A percentile compares a stretch with the other conserved stretches of the same genome.
These are phyloP conservation scores for Cryomyces minteri DNA, from an alignment of 495 filamentous ascomycete species.

Conservation along the genomic window DNA sequence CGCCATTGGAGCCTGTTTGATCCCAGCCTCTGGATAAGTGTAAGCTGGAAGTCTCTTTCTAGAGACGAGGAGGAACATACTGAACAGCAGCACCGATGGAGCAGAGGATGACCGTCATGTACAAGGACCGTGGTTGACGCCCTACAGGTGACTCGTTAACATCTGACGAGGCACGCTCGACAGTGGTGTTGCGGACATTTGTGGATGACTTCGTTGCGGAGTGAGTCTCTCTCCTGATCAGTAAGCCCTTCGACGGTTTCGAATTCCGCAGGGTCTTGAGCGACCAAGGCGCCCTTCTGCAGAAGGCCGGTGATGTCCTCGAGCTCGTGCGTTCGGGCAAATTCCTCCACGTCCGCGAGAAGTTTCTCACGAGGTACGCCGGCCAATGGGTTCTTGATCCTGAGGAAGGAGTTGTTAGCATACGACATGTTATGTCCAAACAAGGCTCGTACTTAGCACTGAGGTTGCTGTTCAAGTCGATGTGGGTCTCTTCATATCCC, in stretches of 20 bases:
- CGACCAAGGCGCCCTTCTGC: constrained; percentile 33
- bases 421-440: background rate
- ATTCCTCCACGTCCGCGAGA: constrained; percentile 29
- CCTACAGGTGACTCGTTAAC: too few species aligned
- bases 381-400: constrained; percentile 27
- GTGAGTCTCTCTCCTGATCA: constrained; percentile 25
- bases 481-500: background rate
- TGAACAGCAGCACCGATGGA: constrained; percentile 21
- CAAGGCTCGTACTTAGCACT: background rate
- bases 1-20: constrained; percentile 22
- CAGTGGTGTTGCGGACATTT: constrained; percentile 37
- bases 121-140: constrained; percentile 13
- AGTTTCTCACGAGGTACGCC: constrained; percentile 29
- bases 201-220: constrained; percentile 30
- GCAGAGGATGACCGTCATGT: constrained; percentile 33
- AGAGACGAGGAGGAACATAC: background rate
- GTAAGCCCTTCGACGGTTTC: constrained; percentile 24
- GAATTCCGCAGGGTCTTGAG: constrained; percentile 27
- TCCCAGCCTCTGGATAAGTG: constrained; percentile 7
- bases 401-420: background rate
- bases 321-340: constrained; percentile 27
- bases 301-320: constrained; percentile 26
- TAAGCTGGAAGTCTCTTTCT: background rate
- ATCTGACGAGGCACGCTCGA: background rate
- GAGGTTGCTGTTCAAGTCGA: background rate